Conservation (phyloP, 192 early-diverging fungal genomes). For the Backusella australiensis region DNA sequence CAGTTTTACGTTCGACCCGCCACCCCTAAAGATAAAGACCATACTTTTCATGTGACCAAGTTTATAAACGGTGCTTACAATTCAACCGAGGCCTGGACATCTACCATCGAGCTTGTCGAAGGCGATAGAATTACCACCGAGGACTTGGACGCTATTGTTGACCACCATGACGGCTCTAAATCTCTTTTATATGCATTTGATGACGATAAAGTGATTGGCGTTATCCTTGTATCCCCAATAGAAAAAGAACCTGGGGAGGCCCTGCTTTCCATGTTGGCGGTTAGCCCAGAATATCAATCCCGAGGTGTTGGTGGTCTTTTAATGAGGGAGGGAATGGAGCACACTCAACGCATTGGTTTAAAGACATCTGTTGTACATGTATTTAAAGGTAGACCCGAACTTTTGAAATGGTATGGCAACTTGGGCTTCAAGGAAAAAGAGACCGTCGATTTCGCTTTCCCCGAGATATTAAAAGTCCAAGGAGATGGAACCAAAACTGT, state of each 20-base stretch:
- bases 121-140: neutral
- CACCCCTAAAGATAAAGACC: neutral
- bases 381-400: neutral
- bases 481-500: neutral
- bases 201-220: neutral
- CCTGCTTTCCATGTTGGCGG: constrained; percentile 1
- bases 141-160: neutral
- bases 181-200: constrained; percentile 1
- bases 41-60: neutral
- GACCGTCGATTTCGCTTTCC: neutral
- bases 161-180: neutral
- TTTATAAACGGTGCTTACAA: neutral
- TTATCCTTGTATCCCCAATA: neutral
- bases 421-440: neutral
- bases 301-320: neutral
- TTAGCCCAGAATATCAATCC: neutral
- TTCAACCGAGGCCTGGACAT: neutral
- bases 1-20: neutral
- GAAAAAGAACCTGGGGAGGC: neutral
- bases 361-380: neutral
- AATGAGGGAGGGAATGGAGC: neutral
- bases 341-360: neutral
- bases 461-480: neutral
- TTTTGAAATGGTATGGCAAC: neutral
- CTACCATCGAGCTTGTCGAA: neutral